Evolutionary conservation across 768 basidiomycete species (phyloP).

Genomic region (Asterophora parasitica): DNA sequence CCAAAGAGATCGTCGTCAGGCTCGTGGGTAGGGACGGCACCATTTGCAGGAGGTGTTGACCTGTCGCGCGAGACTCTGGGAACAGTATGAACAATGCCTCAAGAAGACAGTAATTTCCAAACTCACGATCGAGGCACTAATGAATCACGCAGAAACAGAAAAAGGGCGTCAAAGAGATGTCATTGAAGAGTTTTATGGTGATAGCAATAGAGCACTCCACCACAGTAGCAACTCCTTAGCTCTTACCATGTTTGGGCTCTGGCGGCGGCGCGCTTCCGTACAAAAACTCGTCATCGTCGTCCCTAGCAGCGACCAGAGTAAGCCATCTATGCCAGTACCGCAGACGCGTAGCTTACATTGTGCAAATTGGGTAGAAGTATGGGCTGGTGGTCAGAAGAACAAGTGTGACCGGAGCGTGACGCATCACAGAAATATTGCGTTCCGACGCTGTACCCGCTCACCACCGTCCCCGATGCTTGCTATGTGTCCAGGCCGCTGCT

Average conservation of each 20-base stretch:
- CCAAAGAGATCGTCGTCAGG: conserved; percentile 27
- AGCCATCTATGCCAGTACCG: background rate
- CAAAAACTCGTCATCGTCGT: conserved; percentile 79
- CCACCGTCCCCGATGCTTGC: conserved; percentile 13
- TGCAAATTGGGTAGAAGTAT: background rate
- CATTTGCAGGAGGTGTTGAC: conserved; percentile 38
- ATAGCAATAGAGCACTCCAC: conserved; percentile 24
- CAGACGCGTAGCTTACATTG: conserved; percentile 13
- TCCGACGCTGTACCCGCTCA: conserved; percentile 7
- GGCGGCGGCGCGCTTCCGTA: conserved; percentile 53
- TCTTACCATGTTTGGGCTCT: conserved; percentile 45
- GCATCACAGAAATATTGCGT: conserved; percentile 16
- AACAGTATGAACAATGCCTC: conserved; percentile 10
- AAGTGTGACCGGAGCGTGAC: conserved; percentile 12
- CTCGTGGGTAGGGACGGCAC: conserved; percentile 47
- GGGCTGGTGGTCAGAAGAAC: conserved; percentile 2
- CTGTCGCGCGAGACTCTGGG: conserved; percentile 35
- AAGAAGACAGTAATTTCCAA: conserved; percentile 15
- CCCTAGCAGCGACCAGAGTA: conserved; percentile 34
- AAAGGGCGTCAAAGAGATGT: conserved; percentile 36
- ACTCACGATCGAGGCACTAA: conserved; percentile 66
- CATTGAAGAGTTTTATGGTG: conserved; percentile 28
- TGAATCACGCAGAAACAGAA: conserved; percentile 34
- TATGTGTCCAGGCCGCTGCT: conserved; percentile 25
- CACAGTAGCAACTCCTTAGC: conserved; percentile 13